Base-by-base conservation (phyloP, 2,329 filamentous ascomycete genomes). In the Chrysoporthe puriensis region DNA sequence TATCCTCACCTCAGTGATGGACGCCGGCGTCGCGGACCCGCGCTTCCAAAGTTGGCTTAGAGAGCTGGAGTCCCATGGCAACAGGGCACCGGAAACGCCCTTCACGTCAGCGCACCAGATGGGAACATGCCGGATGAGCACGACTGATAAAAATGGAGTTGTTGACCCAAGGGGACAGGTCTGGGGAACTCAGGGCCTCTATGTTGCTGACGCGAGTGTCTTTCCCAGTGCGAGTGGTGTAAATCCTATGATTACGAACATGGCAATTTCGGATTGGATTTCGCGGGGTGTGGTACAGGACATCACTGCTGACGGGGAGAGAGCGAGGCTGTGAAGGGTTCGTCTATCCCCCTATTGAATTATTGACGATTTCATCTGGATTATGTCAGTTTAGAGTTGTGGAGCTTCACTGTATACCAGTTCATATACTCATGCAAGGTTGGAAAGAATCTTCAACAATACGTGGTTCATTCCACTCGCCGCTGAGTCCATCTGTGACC, bases 191-290 rank as follows among this genome's bases (percentile, higher is more conserved):
- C 80, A 88, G 72, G 85, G 84, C 1, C 73, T 93, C 72, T 91
- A 87, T 74, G 85, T 93, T 36, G 86, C 87, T 9, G 91, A 93
- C 77, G 86, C 89, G 63, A 91, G 88, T 76, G 87, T 91, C 16
- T 90, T 93, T 69, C 91, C 90, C 1, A 88, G 85, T 67, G 90
- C 90, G 16, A 91, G 86, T 74, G 90, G 91, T 1, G 90, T 93
- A 40, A 93, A 93, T 75, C 91, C 91, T 18, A 93, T 93, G 91
- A 81, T 92, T 63, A 92, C 90, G 40, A 85, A 82, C 66, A 91
- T 93, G 90, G 86, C 85, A 1, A 84, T 90, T 72, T 81, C 85
- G 66, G 85, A 90, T 73, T 86, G 85, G 78, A 88, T 90, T 69
- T 85, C 86, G 8, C 79, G 84, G 71, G 82, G 83, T 0, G 77